Evolutionary conservation across 2,329 filamentous ascomycete genomes (phyloP).

Genomic region (Fusarium marasasianum): DNA sequence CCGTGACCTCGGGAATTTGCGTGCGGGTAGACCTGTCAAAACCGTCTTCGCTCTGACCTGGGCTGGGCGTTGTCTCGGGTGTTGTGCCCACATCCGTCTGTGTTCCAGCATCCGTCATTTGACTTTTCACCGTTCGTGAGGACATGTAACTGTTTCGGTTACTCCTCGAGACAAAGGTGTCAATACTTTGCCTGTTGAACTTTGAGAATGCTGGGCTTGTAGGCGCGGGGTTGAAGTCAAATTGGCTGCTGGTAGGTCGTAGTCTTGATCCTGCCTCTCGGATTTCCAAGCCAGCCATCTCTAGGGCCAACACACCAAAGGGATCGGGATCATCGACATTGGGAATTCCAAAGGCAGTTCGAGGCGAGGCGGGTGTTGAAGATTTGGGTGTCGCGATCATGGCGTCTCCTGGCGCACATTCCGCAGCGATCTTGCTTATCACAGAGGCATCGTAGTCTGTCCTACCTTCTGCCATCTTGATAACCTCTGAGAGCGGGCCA

Average conservation of each 20-base stretch:
- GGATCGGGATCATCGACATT: constrained; percentile 86
- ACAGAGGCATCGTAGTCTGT: constrained; percentile 75
- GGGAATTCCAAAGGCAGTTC: constrained; percentile 77
- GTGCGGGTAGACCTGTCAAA: constrained; percentile 54
- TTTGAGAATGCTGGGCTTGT: constrained; percentile 74
- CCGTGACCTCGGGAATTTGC: constrained; percentile 47
- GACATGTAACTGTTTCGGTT: constrained; percentile 81
- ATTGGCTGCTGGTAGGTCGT: constrained; percentile 79
- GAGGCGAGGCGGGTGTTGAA: constrained; percentile 49
- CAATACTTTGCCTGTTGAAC: constrained; percentile 73
- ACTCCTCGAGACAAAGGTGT: constrained; percentile 68
- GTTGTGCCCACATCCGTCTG: constrained; percentile 67
- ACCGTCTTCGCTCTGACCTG: constrained; percentile 63
- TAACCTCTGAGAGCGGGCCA: constrained; percentile 76
- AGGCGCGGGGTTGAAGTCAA: constrained; percentile 82
- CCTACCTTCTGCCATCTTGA: constrained; percentile 89
- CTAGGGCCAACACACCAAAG: constrained; percentile 89
- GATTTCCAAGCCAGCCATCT: constrained; percentile 89
- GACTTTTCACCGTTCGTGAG: constrained; percentile 72
- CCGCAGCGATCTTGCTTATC: constrained; percentile 69
- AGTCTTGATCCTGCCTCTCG: constrained; percentile 80
- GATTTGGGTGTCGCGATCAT: constrained; percentile 59
- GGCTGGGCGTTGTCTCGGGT: constrained; percentile 64
- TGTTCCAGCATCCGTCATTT: constrained; percentile 74
- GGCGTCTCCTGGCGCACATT: constrained; percentile 81